Evolutionary conservation across 1,284 basidiomycete species (phyloP).

Genomic region (Ustilago tritici): DNA sequence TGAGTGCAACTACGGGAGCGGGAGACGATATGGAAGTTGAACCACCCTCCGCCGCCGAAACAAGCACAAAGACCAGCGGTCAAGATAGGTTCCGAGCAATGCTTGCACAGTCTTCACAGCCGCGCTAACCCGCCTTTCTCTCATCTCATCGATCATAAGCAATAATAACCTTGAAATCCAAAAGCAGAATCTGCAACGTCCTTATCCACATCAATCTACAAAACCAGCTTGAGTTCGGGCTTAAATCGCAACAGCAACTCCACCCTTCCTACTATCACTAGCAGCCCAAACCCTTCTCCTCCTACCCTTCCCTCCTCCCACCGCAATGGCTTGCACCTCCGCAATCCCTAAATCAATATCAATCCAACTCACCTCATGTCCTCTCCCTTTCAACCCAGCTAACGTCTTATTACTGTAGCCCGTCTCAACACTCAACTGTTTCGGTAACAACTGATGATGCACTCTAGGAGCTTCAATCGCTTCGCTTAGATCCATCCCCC

Average conservation of each 20-base stretch:
- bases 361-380: constrained; percentile 51
- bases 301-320: constrained; percentile 14
- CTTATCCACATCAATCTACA: neutral
- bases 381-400: constrained; percentile 39
- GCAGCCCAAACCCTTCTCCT: constrained; percentile 41
- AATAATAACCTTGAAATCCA: too few relatives aligned
- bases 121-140: neutral
- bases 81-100: constrained; percentile 58
- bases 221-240: neutral
- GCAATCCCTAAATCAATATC: constrained; percentile 60
- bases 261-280: constrained; percentile 63
- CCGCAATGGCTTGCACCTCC: constrained; percentile 59
- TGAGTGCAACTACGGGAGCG: neutral
- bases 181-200: too few relatives aligned
- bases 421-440: constrained; percentile 54
- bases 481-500: constrained; percentile 81
- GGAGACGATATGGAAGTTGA: constrained; percentile 41
- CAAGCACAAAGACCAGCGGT: constrained; percentile 18
- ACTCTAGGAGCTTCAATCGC: constrained; percentile 88
- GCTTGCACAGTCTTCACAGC: constrained; percentile 20
- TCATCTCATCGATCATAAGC: neutral
- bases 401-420: constrained; percentile 45
- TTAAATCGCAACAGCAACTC: constrained; percentile 58
- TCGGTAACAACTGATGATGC: constrained; percentile 79
- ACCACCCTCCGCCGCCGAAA: constrained; percentile 2